phyloP scores from a whole-genome alignment of 345 rosid species.

The Cardamine chenopodiifolia region DNA sequence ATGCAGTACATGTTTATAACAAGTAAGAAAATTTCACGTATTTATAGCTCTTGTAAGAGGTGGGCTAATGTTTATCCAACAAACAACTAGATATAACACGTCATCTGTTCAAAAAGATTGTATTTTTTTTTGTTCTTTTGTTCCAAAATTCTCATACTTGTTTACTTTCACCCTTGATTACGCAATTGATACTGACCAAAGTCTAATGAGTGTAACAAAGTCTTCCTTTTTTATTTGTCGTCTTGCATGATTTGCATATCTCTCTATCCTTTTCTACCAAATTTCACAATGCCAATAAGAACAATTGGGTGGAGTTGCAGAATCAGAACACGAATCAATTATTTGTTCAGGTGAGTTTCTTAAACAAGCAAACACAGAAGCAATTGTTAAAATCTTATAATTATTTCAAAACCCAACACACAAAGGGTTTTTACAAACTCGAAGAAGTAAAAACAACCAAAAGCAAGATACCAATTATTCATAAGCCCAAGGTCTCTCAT shows the following conservation, averaged over 20 bases:
- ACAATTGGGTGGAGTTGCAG: neutral
- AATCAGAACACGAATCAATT: too few species aligned
- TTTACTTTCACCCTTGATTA: neutral
- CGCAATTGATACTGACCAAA: neutral
- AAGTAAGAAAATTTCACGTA: too few species aligned
- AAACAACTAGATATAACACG: too few species aligned
- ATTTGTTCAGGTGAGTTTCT: neutral
- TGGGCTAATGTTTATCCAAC: too few species aligned
- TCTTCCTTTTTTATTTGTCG: neutral
- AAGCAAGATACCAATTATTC: slow-evolving; percentile 9
- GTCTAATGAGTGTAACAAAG: neutral
- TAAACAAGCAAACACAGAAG: neutral
- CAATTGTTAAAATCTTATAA: neutral
- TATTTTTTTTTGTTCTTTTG: too few species aligned
- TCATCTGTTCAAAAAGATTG: too few species aligned
- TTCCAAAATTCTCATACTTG: too few species aligned
- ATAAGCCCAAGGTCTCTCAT: neutral
- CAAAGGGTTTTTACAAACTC: slow-evolving; percentile 3
- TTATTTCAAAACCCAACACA: slow-evolving; percentile 20
- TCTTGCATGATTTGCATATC: neutral
- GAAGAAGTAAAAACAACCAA: neutral
- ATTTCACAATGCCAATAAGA: neutral
- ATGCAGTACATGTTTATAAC: neutral
- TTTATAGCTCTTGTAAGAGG: too few species aligned
- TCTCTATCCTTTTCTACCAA: neutral